phyloP scores from a whole-genome alignment of 1,284 basidiomycete species.

The Ceratobasidium sp. region DNA sequence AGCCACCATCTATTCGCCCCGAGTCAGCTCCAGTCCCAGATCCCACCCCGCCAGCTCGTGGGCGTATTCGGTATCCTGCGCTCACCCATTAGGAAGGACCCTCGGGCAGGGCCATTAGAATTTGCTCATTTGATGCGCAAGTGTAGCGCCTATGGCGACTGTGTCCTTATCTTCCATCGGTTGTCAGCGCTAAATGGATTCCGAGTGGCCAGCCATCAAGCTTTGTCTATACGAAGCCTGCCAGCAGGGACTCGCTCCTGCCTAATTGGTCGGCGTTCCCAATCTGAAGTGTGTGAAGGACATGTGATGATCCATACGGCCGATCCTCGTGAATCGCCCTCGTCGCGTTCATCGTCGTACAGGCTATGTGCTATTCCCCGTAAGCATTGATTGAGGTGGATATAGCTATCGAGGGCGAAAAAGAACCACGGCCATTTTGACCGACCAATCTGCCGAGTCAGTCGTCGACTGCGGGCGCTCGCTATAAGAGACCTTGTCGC shows the following conservation, averaged over 20 bases:
- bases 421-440: background rate
- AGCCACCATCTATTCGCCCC: slow-evolving; percentile 25
- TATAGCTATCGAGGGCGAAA: background rate
- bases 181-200: slow-evolving; percentile 12
- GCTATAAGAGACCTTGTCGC: background rate
- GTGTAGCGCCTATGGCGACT: slow-evolving; percentile 24
- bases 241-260: slow-evolving; percentile 1
- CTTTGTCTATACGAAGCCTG: slow-evolving; percentile 30
- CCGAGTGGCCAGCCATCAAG: slow-evolving; percentile 31
- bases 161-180: slow-evolving; percentile 18
- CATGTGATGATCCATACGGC: background rate
- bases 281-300: slow-evolving; percentile 34
- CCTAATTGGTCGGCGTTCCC: slow-evolving; percentile 25
- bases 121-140: slow-evolving; percentile 26
- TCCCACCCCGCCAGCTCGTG: slow-evolving; percentile 8
- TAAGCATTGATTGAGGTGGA: background rate
- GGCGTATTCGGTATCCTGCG: background rate
- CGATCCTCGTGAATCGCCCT: slow-evolving; percentile 11
- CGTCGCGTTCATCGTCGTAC: background rate
- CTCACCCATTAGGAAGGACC: background rate
- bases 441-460: slow-evolving; percentile 2
- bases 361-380: background rate
- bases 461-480: background rate
- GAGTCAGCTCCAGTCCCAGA: background rate
- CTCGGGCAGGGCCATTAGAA: slow-evolving; percentile 14